Evolutionary conservation across 2,329 filamentous ascomycete species (phyloP).

Genomic region (Epichloe gansuensis): DNA sequence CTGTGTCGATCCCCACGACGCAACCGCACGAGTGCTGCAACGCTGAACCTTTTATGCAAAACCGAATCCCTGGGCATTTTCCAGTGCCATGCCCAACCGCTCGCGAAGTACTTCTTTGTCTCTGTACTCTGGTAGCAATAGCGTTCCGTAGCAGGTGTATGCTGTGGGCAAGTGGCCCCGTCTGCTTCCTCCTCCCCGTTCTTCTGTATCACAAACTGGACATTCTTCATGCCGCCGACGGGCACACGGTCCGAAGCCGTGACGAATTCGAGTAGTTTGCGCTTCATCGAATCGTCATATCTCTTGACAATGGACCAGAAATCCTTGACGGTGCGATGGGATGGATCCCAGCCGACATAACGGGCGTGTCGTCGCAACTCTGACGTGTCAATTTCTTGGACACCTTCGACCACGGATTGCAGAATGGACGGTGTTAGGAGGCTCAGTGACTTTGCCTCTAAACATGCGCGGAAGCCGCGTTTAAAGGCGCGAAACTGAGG

Average conservation of each 20-base stretch:
- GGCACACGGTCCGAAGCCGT: conserved; percentile 87
- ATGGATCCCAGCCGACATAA: conserved; percentile 70
- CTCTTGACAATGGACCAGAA: conserved; percentile 75
- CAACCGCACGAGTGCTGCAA: neutral
- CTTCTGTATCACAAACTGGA: conserved; percentile 74
- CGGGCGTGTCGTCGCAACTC: conserved; percentile 59
- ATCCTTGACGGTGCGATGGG: conserved; percentile 56
- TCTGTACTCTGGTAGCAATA: conserved; percentile 75
- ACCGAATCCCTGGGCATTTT: conserved; percentile 84
- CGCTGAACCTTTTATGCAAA: conserved; percentile 41
- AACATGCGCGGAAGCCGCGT: conserved; percentile 64
- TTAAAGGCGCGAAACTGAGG: conserved; percentile 73
- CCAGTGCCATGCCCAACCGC: conserved; percentile 72
- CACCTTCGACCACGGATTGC: conserved; percentile 71
- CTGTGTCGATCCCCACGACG: neutral
- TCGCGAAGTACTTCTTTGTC: conserved; percentile 56
- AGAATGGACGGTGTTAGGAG: conserved; percentile 62
- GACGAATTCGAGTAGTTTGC: conserved; percentile 79
- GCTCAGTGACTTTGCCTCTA: conserved; percentile 56
- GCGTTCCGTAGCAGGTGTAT: conserved; percentile 83
- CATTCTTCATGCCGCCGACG: conserved; percentile 68
- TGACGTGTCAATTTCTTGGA: conserved; percentile 64
- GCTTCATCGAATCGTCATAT: conserved; percentile 58
- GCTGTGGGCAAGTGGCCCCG: conserved; percentile 63
- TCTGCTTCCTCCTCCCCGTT: conserved; percentile 52